These are phyloP conservation scores for Hura crepitans DNA, from an alignment of 441 rosid genomes.

Conservation along the genomic window DNA sequence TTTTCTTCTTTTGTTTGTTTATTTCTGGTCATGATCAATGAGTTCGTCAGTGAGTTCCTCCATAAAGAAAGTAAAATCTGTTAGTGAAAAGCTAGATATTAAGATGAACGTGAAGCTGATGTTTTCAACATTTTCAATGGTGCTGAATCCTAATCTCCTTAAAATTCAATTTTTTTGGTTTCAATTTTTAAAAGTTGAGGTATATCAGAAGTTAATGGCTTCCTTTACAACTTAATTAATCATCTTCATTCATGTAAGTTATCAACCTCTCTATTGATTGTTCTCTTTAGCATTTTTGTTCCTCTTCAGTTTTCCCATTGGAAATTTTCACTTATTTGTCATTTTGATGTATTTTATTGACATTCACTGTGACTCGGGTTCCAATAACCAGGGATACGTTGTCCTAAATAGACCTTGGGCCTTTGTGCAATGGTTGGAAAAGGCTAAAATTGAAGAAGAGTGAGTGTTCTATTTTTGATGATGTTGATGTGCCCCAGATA, in stretches of 20 bases:
- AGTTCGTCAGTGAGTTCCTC: no score
- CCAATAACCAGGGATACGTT: slow-evolving; percentile 49
- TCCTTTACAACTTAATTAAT: background rate
- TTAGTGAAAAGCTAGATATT: background rate
- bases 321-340: background rate
- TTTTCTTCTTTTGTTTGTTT: background rate
- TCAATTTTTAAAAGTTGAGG: background rate
- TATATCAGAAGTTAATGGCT: background rate
- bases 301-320: background rate
- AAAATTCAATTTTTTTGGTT: background rate
- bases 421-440: slow-evolving; percentile 67
- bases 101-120: background rate
- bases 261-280: background rate
- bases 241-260: background rate
- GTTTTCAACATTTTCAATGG: background rate
- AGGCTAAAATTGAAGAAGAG: slow-evolving; percentile 53
- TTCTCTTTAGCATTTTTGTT: background rate
- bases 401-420: slow-evolving; percentile 75
- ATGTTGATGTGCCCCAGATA: background rate
- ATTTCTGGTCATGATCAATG: background rate
- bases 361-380: background rate
- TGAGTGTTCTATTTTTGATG: slow-evolving; percentile 22
- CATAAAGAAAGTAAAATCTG: background rate
- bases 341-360: background rate
- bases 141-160: slow-evolving; percentile 3